phyloP scores from a whole-genome alignment of 768 basidiomycete species.

The Collybia nuda region DNA sequence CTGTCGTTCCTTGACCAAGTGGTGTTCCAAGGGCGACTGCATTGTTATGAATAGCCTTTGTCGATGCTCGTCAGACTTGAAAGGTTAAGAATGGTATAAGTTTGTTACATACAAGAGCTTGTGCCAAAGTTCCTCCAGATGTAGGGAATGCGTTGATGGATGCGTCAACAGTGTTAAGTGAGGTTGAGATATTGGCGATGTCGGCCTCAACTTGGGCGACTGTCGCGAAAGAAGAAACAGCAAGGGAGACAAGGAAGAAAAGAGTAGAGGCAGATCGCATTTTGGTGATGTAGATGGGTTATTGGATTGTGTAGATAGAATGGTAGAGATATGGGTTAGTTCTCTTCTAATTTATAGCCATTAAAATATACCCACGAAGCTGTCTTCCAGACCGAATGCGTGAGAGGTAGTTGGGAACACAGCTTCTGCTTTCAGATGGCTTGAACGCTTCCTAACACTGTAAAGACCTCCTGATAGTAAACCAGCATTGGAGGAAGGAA shows the following conservation, averaged over 20 bases:
- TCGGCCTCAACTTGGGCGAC: conserved; percentile 28
- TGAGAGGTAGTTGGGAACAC: too few species aligned
- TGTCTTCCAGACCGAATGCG: too few species aligned
- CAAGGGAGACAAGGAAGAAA: conserved; percentile 23
- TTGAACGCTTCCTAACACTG: too few species aligned
- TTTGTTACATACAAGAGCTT: conserved; percentile 23
- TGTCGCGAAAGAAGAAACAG: conserved; percentile 21
- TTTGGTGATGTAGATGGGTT: conserved; percentile 1
- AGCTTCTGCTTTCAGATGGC: too few species aligned
- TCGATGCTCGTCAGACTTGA: too few species aligned
- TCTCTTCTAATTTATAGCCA: too few species aligned
- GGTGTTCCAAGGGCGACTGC: conserved; percentile 18
- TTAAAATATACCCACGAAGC: too few species aligned
- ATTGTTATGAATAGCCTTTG: conserved; percentile 26
- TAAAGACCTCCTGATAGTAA: too few species aligned
- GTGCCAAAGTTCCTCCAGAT: conserved; percentile 18
- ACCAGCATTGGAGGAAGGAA: too few species aligned
- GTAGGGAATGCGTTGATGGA: conserved; percentile 28
- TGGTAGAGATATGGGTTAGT: not conserved
- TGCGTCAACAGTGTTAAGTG: conserved; percentile 25
- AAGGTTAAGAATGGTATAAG: not conserved
- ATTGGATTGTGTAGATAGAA: not conserved
- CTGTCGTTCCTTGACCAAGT: conserved; percentile 24
- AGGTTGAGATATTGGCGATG: conserved; percentile 23
- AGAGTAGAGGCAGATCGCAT: conserved; percentile 28